Evolutionary conservation across 2,329 filamentous ascomycete species (phyloP), one percentile per base, ranked within the genome.

Genomic region (Sclerotinia trifoliorum): DNA sequence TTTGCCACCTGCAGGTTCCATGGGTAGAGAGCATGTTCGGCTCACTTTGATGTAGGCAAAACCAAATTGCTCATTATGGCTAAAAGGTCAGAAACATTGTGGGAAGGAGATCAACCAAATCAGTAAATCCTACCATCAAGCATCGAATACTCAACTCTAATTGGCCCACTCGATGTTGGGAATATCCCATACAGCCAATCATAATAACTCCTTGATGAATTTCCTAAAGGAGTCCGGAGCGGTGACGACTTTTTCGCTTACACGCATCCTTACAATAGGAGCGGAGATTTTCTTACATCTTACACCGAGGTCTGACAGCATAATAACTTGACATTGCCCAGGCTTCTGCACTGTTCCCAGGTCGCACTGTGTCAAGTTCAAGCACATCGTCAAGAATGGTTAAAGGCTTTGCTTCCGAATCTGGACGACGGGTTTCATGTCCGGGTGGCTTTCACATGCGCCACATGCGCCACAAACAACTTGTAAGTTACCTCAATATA

Each of bases 171-270:
- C 6, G 19, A 49, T 2, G 1, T 26, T 19, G 2, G 3, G 2
- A 13, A 11, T 24, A 15, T 21, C 8, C 17, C 15, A n/a, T 62
- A 26, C 58, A 19, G 58, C 58, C 58, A 62, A 62, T 62, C 46
- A 51, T 17, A 39, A 39, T 11, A 62, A 62, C 58, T 51, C 58
- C 58, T 24, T 7, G 29, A 11, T n/a, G 44, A 49, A 15, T 60
- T 54, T 49, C 64, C 64, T 39, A 66, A 66, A 66, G 64, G 64
- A 66, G 64, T 66, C 39, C 54, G 64, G 64, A 66, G 64, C 29
- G 17, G 13, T 62, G 24, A 21, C n/a, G 32, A 26, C 29, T 51
- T 49, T 56, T 51, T 62, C 58, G 46, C 58, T 62, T 62, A 8
- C 15, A 42, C 32, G 55, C 32, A 49, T 62, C 26, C 44, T 46